Conservation (phyloP, 2,329 filamentous ascomycete species). For the Verticillium longisporum region DNA sequence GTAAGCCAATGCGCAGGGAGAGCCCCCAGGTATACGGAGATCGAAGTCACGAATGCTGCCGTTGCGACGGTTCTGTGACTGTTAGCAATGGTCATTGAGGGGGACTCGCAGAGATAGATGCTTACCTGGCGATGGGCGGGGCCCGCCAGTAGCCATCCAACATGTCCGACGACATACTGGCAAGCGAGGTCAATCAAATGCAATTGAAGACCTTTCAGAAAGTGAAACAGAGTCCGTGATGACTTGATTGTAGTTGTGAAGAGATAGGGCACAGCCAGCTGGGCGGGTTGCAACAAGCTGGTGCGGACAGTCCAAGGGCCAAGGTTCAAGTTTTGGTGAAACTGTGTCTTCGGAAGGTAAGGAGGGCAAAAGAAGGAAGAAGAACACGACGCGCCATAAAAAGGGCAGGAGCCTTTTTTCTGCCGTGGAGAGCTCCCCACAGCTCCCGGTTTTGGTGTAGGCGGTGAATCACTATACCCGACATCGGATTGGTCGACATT, state of each 20-base stretch:
- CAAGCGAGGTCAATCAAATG: conserved; percentile 1
- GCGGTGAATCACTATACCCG: conserved; percentile 1
- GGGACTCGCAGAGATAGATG: background rate
- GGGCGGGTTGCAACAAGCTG: background rate
- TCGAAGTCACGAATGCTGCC: conserved; percentile 52
- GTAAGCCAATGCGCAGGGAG: conserved; percentile 42
- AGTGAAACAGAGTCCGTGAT: background rate
- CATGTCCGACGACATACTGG: conserved; percentile 11
- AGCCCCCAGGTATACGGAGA: conserved; percentile 49
- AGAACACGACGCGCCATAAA: background rate
- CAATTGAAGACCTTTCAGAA: background rate
- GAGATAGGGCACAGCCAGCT: background rate
- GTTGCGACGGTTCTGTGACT: conserved; percentile 56
- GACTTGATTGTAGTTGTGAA: background rate
- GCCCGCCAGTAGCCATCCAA: conserved; percentile 29
- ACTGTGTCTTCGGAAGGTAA: conserved; percentile 1
- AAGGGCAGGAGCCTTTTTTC: conserved; percentile 1
- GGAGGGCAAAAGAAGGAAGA: background rate
- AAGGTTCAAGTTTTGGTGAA: background rate
- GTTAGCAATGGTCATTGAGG: conserved; percentile 5
- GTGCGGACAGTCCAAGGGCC: background rate
- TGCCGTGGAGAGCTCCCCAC: conserved; percentile 3
- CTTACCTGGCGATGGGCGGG: conserved; percentile 35
- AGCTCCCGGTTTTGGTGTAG: background rate
- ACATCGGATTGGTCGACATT: conserved; percentile 3